Evolutionary conservation across 2,329 filamentous ascomycete species (phyloP), one percentile per base, ranked within the genome.

Genomic region (Coniochaeta ligniaria): DNA sequence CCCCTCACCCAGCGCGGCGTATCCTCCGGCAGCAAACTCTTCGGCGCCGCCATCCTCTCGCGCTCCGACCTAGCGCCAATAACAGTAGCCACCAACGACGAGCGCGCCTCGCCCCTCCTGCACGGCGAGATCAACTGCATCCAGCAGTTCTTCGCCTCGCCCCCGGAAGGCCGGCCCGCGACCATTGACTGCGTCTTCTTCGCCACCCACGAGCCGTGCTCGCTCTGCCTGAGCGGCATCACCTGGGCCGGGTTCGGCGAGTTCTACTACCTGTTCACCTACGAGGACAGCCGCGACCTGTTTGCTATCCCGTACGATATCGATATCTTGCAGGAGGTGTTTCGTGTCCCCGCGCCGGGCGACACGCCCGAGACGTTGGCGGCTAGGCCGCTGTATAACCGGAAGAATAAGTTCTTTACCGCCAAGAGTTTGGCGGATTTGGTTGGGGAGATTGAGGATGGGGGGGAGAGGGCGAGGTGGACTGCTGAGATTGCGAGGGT

Each of bases 121-220:
- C 83, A 85, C 68, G 83, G 82, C 62, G 83, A 85, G 65, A 83
- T 85, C 69, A 82, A 84, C 69, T 85, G 82, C 74, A 84, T 85
- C 70, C 81, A 84, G 65, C 71, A 78, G 35, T 85, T 85, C 73
- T 85, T 83, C 71, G 74, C 75, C 0, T 67, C 68, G 1, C 71
- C 72, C 62, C 68, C 74, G 14, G 20, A 22, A 6, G 16, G 7
- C 47, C 47, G 71, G 1, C 66, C 77, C 3, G 61, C 68, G 38
- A 65, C 72, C 12, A 69, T 71, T 9, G 79, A 82, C 66, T 84
- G 82, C 71, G 66, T 85, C 67, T 85, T 85, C 73, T 77, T 85
- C 61, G 79, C 81, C 5, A 84, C 83, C 0, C 82, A 85, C 66
- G 82, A 85, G 71, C 83, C 83, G 1, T 85, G 83, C 73, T 83